These are phyloP conservation scores for Stachybotrys chartarum DNA, from an alignment of 2,329 filamentous ascomycete species.

Conservation along the genomic window DNA sequence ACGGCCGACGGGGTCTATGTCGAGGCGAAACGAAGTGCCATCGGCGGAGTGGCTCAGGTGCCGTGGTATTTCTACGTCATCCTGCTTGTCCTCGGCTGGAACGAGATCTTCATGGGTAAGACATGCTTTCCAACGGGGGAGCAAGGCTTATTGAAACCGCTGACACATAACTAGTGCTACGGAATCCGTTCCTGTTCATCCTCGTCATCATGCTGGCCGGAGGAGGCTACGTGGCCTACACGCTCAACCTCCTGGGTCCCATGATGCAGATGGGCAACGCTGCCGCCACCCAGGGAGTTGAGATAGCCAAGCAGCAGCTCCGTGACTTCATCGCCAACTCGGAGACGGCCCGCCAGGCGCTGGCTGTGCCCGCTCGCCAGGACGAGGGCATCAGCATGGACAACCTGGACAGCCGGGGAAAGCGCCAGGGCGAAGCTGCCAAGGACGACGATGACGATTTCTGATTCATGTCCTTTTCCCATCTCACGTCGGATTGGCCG, in stretches of 20 bases:
- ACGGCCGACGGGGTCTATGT: constrained; percentile 96
- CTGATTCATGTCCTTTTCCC: constrained; percentile 18
- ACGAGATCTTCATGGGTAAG: constrained; percentile 91
- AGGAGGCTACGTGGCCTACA: constrained; percentile 84
- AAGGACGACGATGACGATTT: constrained; percentile 57
- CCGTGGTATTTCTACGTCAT: constrained; percentile 92
- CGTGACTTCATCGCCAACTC: constrained; percentile 83
- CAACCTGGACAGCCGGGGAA: constrained; percentile 53
- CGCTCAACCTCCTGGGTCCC: constrained; percentile 88
- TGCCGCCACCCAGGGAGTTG: constrained; percentile 75
- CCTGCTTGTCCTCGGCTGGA: constrained; percentile 91
- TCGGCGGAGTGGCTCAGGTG: constrained; percentile 89
- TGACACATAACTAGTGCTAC: constrained; percentile 56
- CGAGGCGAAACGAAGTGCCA: constrained; percentile 93
- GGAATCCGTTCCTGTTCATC: constrained; percentile 89
- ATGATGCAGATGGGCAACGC: constrained; percentile 95
- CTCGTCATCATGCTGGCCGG: constrained; percentile 71
- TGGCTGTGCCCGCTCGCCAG: constrained; percentile 57
- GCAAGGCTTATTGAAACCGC: background rate
- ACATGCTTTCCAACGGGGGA: background rate
- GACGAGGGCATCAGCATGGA: constrained; percentile 47
- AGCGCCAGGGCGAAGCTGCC: constrained; percentile 31
- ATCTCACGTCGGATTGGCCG: background rate
- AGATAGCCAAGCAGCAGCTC: constrained; percentile 86
- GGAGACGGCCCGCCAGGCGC: constrained; percentile 77